Conservation (phyloP, 148 eudicot genomes). For the Gaultheria prostrata region DNA sequence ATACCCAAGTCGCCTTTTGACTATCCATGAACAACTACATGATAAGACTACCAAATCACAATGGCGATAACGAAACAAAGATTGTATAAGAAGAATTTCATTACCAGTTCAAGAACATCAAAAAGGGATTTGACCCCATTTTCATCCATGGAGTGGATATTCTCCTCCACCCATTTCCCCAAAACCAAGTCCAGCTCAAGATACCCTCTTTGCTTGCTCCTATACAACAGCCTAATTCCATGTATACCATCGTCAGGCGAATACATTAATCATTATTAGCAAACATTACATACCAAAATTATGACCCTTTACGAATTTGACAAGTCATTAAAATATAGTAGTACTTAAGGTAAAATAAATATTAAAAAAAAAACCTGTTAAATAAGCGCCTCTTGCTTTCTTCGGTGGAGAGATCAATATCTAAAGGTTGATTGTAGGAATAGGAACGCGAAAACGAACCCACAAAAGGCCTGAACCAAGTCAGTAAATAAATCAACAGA, state of each 20-base stretch:
- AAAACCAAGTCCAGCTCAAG: constrained; percentile 90
- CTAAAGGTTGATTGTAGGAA: constrained; percentile 29
- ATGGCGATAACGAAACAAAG: background rate
- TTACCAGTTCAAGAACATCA: constrained; percentile 91
- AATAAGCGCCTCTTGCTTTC: constrained; percentile 69
- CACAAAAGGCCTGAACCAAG: constrained; percentile 32
- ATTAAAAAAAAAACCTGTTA: constrained; percentile 84
- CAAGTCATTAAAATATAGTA: background rate
- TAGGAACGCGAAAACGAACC: constrained; percentile 36
- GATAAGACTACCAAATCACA: background rate
- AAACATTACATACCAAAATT: background rate
- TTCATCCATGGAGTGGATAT: constrained; percentile 80
- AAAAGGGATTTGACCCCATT: constrained; percentile 65
- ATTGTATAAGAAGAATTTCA: background rate
- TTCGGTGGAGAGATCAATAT: constrained; percentile 61
- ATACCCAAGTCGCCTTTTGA: background rate
- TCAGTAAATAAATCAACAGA: too few species aligned
- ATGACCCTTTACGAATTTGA: background rate
- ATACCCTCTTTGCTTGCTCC: constrained; percentile 96
- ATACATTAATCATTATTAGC: background rate
- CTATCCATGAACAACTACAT: background rate
- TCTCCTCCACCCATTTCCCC: constrained; percentile 95
- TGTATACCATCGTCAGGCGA: background rate
- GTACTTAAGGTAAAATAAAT: background rate
- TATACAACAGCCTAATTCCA: constrained; percentile 59